Percentiles rank a stretch among this genome's conserved stretches.
These are phyloP conservation scores for Cladophialophora yegresii DNA, from an alignment of 2,329 filamentous ascomycete genomes.

Conservation along the genomic window DNA sequence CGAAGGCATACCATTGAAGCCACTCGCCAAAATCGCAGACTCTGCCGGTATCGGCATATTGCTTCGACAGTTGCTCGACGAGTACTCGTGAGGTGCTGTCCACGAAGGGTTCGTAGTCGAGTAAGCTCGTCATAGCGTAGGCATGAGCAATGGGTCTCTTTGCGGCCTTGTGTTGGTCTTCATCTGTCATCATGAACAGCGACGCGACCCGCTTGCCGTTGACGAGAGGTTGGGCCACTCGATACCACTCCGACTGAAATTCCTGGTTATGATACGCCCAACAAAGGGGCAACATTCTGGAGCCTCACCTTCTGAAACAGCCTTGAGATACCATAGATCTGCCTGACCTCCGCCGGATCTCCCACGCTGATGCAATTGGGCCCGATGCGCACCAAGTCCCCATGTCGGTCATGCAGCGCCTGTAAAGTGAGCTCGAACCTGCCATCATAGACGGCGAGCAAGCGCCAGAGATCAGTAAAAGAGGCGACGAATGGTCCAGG, in stretches of 20 bases:
- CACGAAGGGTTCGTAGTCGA: constrained; percentile 66
- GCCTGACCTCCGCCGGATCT: constrained; percentile 59
- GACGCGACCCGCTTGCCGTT: constrained; percentile 68
- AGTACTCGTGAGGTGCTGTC: constrained; percentile 73
- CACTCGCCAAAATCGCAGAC: constrained; percentile 42
- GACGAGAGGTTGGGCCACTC: constrained; percentile 17
- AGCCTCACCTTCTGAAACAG: constrained; percentile 20
- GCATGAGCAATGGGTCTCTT: constrained; percentile 73
- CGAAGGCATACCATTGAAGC: constrained; percentile 45
- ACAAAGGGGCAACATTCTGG: not conserved
- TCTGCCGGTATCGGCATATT: constrained; percentile 48
- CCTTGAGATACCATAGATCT: constrained; percentile 64
- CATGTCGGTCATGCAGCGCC: constrained; percentile 67
- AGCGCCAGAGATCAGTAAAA: constrained; percentile 36
- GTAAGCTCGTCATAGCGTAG: constrained; percentile 49
- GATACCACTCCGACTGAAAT: constrained; percentile 16
- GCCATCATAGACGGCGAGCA: constrained; percentile 33
- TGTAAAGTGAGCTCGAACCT: constrained; percentile 28
- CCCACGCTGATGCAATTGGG: constrained; percentile 68
- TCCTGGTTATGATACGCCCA: not conserved
- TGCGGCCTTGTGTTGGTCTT: constrained; percentile 71
- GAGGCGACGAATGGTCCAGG: constrained; percentile 37
- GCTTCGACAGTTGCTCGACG: constrained; percentile 60
- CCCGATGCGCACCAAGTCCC: constrained; percentile 72
- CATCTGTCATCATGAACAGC: constrained; percentile 75